Conservation (phyloP, 257 asterid species). For the Gardenia jasminoides region DNA sequence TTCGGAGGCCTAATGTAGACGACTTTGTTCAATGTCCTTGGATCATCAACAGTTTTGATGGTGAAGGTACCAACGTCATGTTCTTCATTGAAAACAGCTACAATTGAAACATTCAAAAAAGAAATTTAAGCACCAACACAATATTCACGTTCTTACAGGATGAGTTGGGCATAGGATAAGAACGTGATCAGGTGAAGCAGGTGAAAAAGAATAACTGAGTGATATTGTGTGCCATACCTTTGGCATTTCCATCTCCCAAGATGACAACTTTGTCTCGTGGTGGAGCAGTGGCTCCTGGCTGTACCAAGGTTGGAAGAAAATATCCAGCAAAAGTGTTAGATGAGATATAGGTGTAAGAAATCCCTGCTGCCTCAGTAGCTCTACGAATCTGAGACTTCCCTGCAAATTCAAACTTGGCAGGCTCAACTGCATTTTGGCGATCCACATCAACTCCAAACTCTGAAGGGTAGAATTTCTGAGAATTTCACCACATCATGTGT, state of each 20-base stretch:
- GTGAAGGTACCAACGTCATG: constrained; percentile 55
- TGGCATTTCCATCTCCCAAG: too few species aligned
- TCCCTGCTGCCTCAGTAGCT: constrained; percentile 49
- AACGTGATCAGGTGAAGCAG: too few species aligned
- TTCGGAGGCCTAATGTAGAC: constrained; percentile 57
- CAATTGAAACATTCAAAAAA: background rate
- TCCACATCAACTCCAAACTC: constrained; percentile 76
- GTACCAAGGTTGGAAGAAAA: constrained; percentile 45
- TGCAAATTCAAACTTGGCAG: constrained; percentile 43
- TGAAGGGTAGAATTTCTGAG: constrained; percentile 76
- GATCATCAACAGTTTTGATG: too few species aligned
- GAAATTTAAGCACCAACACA: background rate
- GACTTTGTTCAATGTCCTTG: constrained; percentile 58
- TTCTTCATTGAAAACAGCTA: constrained; percentile 69
- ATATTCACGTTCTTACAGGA: background rate
- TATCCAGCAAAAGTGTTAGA: constrained; percentile 59
- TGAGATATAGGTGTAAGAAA: constrained; percentile 55
- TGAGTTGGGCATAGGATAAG: background rate
- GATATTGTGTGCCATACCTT: constrained; percentile 32
- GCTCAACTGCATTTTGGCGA: constrained; percentile 53
- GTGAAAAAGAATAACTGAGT: background rate
- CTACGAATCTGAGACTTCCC: constrained; percentile 47
- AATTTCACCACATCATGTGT: background rate
- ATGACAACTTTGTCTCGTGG: too few species aligned
- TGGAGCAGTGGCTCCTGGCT: too few species aligned